phyloP scores from a whole-genome alignment of 106 monocot species.

The Dioscorea zingiberensis region DNA sequence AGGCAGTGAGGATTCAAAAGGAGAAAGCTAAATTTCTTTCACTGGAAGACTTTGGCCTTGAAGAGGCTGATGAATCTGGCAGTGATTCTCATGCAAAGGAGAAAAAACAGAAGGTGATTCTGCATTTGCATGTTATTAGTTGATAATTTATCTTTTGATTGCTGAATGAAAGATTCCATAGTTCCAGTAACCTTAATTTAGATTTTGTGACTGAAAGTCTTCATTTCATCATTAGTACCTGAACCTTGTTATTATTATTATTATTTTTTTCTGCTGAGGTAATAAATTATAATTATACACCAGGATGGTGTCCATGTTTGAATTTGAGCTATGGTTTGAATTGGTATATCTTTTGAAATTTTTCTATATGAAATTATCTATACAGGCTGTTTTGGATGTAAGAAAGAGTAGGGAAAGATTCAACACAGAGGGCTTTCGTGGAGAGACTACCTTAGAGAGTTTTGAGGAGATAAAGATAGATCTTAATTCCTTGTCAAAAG shows the following conservation, averaged over 20 bases:
- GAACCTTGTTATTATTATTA: too few species aligned
- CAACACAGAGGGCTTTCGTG: constrained; percentile 7
- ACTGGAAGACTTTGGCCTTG: constrained; percentile 73
- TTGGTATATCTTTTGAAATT: too few species aligned
- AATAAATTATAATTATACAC: too few species aligned
- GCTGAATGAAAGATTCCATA: too few species aligned
- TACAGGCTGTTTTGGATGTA: constrained; percentile 29
- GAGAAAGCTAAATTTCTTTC: constrained; percentile 61
- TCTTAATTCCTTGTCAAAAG: constrained; percentile 54
- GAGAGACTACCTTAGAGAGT: constrained; percentile 15
- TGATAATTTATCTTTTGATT: too few species aligned
- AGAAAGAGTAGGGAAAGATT: constrained; percentile 3
- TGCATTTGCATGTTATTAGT: too few species aligned
- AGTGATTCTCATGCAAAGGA: constrained; percentile 29
- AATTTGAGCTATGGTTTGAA: too few species aligned
- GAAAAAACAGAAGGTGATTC: constrained; percentile 35
- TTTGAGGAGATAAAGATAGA: constrained; percentile 62
- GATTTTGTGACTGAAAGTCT: too few species aligned
- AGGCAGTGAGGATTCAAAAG: constrained; percentile 55
- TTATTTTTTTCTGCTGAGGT: too few species aligned
- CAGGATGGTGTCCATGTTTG: too few species aligned
- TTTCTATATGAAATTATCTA: neutral
- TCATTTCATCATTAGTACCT: too few species aligned
- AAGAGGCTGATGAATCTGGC: constrained; percentile 36
- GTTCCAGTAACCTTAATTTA: too few species aligned